Conservation (phyloP, 176 grass and related monocot genomes). For the Lolium multiflorum region DNA sequence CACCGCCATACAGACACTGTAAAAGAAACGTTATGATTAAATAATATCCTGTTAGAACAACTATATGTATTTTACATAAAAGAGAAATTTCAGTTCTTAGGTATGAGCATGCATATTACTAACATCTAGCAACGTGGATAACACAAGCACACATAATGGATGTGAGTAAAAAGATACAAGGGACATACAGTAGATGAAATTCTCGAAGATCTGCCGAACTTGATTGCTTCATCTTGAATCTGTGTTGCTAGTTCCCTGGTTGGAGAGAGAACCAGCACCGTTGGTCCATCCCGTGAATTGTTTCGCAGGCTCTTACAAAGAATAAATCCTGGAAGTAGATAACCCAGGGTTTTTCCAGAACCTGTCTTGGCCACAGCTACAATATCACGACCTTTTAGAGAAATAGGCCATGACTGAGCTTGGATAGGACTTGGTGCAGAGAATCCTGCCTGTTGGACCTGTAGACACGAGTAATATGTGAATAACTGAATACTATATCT, state of each 20-base stretch:
- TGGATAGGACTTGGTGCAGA: constrained; percentile 80
- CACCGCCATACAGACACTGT: constrained; percentile 92
- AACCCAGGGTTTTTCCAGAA: constrained; percentile 95
- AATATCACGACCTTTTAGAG: constrained; percentile 75
- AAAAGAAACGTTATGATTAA: neutral
- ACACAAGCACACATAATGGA: constrained; percentile 14
- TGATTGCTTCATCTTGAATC: constrained; percentile 93
- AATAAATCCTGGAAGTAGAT: constrained; percentile 89
- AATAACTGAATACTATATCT: neutral
- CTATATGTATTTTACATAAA: constrained; percentile 3
- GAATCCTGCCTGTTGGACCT: constrained; percentile 81
- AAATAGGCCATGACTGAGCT: constrained; percentile 96
- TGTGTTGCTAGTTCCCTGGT: constrained; percentile 94
- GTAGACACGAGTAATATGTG: constrained; percentile 22
- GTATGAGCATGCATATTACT: neutral
- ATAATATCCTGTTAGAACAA: constrained; percentile 8
- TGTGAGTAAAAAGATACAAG: constrained; percentile 26
- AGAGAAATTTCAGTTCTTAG: constrained; percentile 1
- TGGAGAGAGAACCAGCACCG: constrained; percentile 80
- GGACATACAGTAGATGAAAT: constrained; percentile 73
- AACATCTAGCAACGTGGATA: constrained; percentile 1
- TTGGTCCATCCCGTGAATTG: constrained; percentile 80
- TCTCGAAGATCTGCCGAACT: constrained; percentile 90
- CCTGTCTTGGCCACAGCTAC: constrained; percentile 93
- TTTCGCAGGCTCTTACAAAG: constrained; percentile 65